These are phyloP conservation scores for Paraphoma chrysanthemicola DNA, from an alignment of 2,329 filamentous ascomycete genomes.

Conservation along the genomic window DNA sequence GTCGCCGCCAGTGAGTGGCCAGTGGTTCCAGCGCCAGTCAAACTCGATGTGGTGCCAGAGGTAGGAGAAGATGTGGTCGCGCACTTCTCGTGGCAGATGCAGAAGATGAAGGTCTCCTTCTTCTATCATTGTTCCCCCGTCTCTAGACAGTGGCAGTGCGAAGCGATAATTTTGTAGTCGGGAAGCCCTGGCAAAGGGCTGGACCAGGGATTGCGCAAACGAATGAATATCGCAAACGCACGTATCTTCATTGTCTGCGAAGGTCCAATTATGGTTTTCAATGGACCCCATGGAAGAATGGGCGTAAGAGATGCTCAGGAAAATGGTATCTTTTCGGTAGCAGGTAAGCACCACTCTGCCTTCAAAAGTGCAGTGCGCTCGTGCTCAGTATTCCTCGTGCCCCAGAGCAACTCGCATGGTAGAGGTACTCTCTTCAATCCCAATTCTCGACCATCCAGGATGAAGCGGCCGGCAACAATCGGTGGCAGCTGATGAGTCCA, in stretches of 20 bases:
- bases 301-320: too few relatives aligned
- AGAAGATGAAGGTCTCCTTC: background rate
- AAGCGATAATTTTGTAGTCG: background rate
- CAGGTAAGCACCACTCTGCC: too few relatives aligned
- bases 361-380: too few relatives aligned
- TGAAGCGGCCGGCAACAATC: background rate
- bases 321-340: too few relatives aligned
- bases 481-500: background rate
- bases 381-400: too few relatives aligned
- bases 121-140: background rate
- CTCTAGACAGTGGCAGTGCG: background rate
- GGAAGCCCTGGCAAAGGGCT: background rate
- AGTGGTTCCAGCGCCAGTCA: background rate
- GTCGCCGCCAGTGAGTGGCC: background rate
- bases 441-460: background rate
- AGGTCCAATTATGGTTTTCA: too few relatives aligned
- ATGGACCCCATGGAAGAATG: too few relatives aligned
- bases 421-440: too few relatives aligned
- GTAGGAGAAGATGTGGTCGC: conserved; percentile 13
- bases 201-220: background rate
- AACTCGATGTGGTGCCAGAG: background rate
- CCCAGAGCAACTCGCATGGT: too few relatives aligned
- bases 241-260: too few relatives aligned
- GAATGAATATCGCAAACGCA: too few relatives aligned
- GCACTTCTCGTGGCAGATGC: conserved; percentile 14